Base-by-base conservation (phyloP, 164 flowering plant genomes). In the Buxus sempervirens region DNA sequence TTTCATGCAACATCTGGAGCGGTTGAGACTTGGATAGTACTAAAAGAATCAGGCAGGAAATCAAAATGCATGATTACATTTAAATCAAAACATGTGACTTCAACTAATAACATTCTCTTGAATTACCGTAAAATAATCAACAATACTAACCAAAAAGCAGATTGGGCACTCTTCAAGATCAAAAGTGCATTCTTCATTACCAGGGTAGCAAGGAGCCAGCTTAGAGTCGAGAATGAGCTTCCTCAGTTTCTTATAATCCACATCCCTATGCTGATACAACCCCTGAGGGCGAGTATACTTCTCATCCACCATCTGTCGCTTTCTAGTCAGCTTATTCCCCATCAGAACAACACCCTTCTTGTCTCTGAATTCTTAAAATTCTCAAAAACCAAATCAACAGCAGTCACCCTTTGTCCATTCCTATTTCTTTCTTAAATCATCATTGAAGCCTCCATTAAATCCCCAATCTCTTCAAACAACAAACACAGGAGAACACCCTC, bases 81-180 rank as follows among this genome's bases (percentile, higher is more conserved):
- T 15, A 45, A 10, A 1, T 1, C 18, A 45, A 45, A 15, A 15
- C 51, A 5, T 10, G 51, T 10, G 18, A 45, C 14, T 15, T 45
- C 51, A 45, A 45, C 18, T 45, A 15, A 45, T 22, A 53, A 24
- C 27, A 0, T 0, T 6, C 56, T 0, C 20, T 19, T 0, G 0
- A 69, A 64, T 22, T 38, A n/a, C 60, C 13, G 45, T 42, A 12
- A 45, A 58, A 19, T 20, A 57, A 57, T 10, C 21, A 5, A 22
- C 22, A 7, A 59, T 51, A 80, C 90, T 58, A 55, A 95, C 99
- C 96, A 95, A 77, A 77, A 92, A 95, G 82, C 99, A 95, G 73
- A 95, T 95, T 54, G 97, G 99, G 72, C 98, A 95, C 72, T 95
- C 99, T 77, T 95, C 98, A 32, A 83, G 89, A 72, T 89, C 93